Base-by-base conservation (phyloP, 2,329 filamentous ascomycete genomes). In the Alternaria rosae region DNA sequence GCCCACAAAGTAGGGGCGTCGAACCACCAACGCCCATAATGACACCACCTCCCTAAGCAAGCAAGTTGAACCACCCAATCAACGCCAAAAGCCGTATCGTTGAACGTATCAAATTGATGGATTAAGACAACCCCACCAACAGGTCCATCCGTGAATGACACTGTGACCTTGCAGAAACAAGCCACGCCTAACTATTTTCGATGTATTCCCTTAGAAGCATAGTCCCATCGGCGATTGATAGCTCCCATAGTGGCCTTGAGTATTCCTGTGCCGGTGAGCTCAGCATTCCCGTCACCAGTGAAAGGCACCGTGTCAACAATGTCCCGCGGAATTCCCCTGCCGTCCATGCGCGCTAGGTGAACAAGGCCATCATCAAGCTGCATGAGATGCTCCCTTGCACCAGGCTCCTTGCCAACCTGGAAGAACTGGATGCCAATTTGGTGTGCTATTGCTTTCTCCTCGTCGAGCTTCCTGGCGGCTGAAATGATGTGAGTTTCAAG, bases 391-490 rank as follows among this genome's bases (percentile, higher is more conserved):
- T 84, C 79, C 2, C 85, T 83, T 0, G 94, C 94, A 0, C 79
- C 82, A 1, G 81, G 74, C 69, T 97, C 92, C 52, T 87, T 85
- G 59, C 95, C 94, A 45, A 98, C 91, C 80, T 97, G 94, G 83
- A 98, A 97, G 82, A 98, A 98, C 78, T 98, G 94, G 59, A 98
- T 88, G 32, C 94, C 94, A 9, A 97, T 84, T 81, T 98, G 95
- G 84, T 91, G 91, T 1, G 89, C 85, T 5, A 90, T 88, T 0
- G 93, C 93, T 9, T 89, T 85, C 8, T 91, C 77, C 54, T 79
- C 79, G 72, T 95, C 91, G 30, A 98, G 86, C 73, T 87, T 89
- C 77, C 85, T 85, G 0, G 93, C 94, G 1, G 87, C 84, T 4
- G 80, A 78, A 42, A 92, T 82, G 50, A 98, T 88, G 15, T 68